A percentile compares a stretch with the other conserved stretches of the same genome.
These are phyloP conservation scores for Clonostachys solani DNA, from an alignment of 2,329 filamentous ascomycete genomes.

Conservation along the genomic window DNA sequence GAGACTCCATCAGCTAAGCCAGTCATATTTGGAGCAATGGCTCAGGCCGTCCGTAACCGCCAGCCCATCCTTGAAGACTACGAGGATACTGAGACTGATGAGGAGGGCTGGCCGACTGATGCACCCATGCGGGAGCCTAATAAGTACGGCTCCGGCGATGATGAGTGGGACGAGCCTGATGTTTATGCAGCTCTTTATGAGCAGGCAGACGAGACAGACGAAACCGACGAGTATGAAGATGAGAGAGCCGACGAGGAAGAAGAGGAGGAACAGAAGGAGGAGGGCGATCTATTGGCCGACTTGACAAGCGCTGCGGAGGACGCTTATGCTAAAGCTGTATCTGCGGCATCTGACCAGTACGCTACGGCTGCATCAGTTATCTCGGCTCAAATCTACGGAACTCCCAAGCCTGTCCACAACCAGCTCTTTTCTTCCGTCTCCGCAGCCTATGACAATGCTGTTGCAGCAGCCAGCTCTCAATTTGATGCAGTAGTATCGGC, in stretches of 20 bases:
- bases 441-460: constrained; percentile 61
- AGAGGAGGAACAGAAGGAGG: neutral
- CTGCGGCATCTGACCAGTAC: constrained; percentile 64
- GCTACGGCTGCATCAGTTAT: constrained; percentile 63
- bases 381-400: constrained; percentile 64
- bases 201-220: too few relatives aligned
- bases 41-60: constrained; percentile 42
- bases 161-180: too few relatives aligned
- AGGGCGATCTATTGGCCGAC: constrained; percentile 15
- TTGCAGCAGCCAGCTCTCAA: constrained; percentile 56
- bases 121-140: too few relatives aligned
- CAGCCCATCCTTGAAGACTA: constrained; percentile 47
- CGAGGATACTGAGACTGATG: constrained; percentile 27
- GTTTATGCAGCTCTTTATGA: too few relatives aligned
- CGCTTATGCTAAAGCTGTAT: constrained; percentile 62
- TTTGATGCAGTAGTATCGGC: constrained; percentile 51
- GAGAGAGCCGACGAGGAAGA: neutral
- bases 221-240: too few relatives aligned
- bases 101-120: too few relatives aligned
- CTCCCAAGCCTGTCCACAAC: constrained; percentile 64
- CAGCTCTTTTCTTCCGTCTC: constrained; percentile 67
- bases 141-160: too few relatives aligned
- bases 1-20: constrained; percentile 34
- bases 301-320: constrained; percentile 42
- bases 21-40: constrained; percentile 44